Evolutionary conservation across 2,329 filamentous ascomycete genomes (phyloP), one percentile per base, ranked within the genome.

Genomic region (Didymella pomorum): DNA sequence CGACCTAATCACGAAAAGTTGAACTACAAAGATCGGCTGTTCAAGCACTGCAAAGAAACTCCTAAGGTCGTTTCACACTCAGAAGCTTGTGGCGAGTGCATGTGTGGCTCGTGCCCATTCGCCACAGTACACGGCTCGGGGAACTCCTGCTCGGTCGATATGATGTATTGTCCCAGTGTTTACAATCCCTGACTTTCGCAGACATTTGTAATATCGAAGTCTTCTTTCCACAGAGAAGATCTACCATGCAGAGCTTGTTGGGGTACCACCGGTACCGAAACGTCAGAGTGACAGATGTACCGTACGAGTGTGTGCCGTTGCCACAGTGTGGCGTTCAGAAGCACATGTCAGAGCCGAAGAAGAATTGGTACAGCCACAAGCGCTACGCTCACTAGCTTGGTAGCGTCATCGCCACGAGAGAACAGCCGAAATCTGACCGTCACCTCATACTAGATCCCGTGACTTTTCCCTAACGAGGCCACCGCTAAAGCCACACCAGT

Each of bases 41-140:
- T 48, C 41, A 46, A 35, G 21, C 39, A 53, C 31, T 14, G 18
- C 31, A 47, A 42, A 43, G 48, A 39, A 44, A n/a, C 18, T 39
- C 35, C n/a, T 39, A n/a, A 11, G 2, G 4, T 10, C 35, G n/a
- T 20, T 35, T n/a, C 35, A 20, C 23, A 21, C 21, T 8, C 20
- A 11, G 8, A 59, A n/a, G 10, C 18, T 31, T 59, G 61, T 64
- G 61, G 58, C 61, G 43, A 61, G 52, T 54, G 43, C 1, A 10
- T 6, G 6, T 43, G 56, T 51, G 33, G 51, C 47, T 46, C 31
- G 29, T 25, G 45, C 25, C 21, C 10, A 18, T 63, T 63, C 42
- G 61, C 61, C 61, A 63, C 61, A 61, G 44, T n/a, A 43, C 21
- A 26, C 55, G 48, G 58, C 55, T 58, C 54, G 57, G 56, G 23